Percentiles rank a stretch among this genome's conserved stretches.
Conservation (phyloP, 768 basidiomycete genomes). For the Postia placenta region DNA sequence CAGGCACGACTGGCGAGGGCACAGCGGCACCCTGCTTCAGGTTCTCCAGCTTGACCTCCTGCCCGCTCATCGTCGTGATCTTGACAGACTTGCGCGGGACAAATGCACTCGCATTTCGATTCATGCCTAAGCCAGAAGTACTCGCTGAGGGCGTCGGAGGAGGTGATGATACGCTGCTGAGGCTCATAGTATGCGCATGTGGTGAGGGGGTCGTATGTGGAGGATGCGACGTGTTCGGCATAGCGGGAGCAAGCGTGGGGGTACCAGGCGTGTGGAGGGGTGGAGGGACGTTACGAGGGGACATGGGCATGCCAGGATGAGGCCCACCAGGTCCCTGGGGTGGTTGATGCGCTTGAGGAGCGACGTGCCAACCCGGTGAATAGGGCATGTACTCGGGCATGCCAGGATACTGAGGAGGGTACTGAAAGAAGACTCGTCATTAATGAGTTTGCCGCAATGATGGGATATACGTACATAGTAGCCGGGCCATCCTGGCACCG, state of each 20-base stretch:
- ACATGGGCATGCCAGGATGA: constrained; percentile 52
- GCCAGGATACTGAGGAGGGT: constrained; percentile 30
- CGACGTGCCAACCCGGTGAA: constrained; percentile 26
- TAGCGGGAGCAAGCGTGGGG: constrained; percentile 59
- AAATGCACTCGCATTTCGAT: constrained; percentile 53
- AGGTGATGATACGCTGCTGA: constrained; percentile 55
- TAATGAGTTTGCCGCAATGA: constrained; percentile 5
- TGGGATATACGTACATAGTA: constrained; percentile 50
- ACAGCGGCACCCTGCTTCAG: constrained; percentile 41
- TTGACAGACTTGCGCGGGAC: constrained; percentile 45
- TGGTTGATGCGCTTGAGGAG: constrained; percentile 29
- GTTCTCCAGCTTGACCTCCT: constrained; percentile 52
- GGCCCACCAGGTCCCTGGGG: constrained; percentile 22
- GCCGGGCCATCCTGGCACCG: constrained; percentile 31
- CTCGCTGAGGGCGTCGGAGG: constrained; percentile 61
- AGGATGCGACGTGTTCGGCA: constrained; percentile 39
- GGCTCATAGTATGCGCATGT: constrained; percentile 31
- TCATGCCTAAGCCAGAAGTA: constrained; percentile 30
- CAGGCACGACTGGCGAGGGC: constrained; percentile 33
- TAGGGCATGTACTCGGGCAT: constrained; percentile 43
- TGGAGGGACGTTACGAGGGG: constrained; percentile 56
- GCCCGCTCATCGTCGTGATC: constrained; percentile 61
- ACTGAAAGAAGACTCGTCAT: constrained; percentile 23
- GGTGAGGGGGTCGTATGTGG: constrained; percentile 45
- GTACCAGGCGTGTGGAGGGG: constrained; percentile 55